phyloP scores from a whole-genome alignment of 1,284 basidiomycete genomes.

The Farysia itapuensis region DNA sequence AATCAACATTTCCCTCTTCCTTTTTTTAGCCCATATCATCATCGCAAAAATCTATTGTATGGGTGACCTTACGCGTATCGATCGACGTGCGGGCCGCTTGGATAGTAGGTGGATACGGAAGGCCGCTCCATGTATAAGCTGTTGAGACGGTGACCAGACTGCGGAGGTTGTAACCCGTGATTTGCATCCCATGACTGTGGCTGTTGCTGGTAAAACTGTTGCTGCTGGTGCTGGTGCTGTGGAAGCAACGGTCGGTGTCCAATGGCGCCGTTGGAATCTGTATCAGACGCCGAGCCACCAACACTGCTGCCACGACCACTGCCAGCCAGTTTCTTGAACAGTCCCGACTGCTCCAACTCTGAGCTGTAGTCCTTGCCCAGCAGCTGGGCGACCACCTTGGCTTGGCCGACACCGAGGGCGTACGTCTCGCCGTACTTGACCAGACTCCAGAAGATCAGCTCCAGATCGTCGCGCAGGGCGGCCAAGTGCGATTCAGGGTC shows the following conservation, averaged over 20 bases:
- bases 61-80: too few relatives aligned
- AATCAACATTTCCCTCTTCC: too few relatives aligned
- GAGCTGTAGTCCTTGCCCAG: conserved; percentile 33
- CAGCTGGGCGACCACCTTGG: conserved; percentile 32
- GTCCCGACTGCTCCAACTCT: conserved; percentile 21
- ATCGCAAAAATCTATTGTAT: too few relatives aligned
- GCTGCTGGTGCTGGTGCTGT: too few relatives aligned
- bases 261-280: too few relatives aligned
- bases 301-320: not conserved
- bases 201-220: not conserved
- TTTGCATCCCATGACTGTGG: not conserved
- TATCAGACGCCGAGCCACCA: not conserved
- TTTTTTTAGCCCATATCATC: too few relatives aligned
- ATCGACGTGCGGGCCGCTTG: too few relatives aligned
- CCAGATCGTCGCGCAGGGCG: conserved; percentile 22
- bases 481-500: conserved; percentile 27
- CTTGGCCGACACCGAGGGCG: conserved; percentile 29
- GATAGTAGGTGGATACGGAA: conserved; percentile 7
- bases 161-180: conserved; percentile 6
- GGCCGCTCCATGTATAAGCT: conserved; percentile 11
- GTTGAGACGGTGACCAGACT: too few relatives aligned
- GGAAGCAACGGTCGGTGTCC: too few relatives aligned
- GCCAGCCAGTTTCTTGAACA: conserved; percentile 19
- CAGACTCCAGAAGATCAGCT: conserved; percentile 38
- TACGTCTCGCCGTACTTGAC: conserved; percentile 43